Percentiles rank a stretch among this genome's conserved stretches.
Conservation (phyloP, 2,329 filamentous ascomycete species). For the Zalaria sp. region DNA sequence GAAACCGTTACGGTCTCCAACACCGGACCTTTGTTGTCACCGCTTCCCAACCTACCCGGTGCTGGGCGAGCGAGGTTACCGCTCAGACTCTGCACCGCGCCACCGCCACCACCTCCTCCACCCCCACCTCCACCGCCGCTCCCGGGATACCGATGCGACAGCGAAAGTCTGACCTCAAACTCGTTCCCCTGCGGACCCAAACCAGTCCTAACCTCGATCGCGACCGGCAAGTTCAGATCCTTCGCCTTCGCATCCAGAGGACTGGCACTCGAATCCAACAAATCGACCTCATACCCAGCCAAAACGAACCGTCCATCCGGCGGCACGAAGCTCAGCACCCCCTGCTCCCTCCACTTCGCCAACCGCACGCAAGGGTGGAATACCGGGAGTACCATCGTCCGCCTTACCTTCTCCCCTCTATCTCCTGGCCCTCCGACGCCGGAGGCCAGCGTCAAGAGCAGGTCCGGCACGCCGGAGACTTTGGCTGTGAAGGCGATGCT, state of each 20-base stretch:
- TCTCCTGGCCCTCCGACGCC: constrained; percentile 62
- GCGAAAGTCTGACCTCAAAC: constrained; percentile 71
- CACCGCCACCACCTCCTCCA: not conserved
- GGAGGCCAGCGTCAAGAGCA: constrained; percentile 66
- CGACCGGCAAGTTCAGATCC: constrained; percentile 67
- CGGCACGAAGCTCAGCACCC: constrained; percentile 88
- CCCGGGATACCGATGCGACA: constrained; percentile 38
- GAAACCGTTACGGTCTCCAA: constrained; percentile 67
- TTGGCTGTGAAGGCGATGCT: constrained; percentile 92
- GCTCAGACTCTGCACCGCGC: constrained; percentile 5
- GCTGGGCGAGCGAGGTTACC: constrained; percentile 2
- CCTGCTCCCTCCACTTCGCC: constrained; percentile 76
- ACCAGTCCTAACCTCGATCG: constrained; percentile 66
- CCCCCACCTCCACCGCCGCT: constrained; percentile 13
- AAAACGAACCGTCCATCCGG: constrained; percentile 90
- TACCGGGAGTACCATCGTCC: constrained; percentile 70
- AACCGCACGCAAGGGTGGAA: constrained; percentile 93
- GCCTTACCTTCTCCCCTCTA: constrained; percentile 18
- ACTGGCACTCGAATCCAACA: constrained; percentile 50
- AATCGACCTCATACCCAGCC: constrained; percentile 85
- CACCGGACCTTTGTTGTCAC: constrained; percentile 18
- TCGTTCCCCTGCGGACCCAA: constrained; percentile 64
- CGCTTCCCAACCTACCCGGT: constrained; percentile 4
- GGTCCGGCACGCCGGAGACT: constrained; percentile 84
- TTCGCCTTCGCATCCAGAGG: constrained; percentile 20